Base-by-base conservation (phyloP, 805 yeast genomes). In the Wickerhamiella brachini region DNA sequence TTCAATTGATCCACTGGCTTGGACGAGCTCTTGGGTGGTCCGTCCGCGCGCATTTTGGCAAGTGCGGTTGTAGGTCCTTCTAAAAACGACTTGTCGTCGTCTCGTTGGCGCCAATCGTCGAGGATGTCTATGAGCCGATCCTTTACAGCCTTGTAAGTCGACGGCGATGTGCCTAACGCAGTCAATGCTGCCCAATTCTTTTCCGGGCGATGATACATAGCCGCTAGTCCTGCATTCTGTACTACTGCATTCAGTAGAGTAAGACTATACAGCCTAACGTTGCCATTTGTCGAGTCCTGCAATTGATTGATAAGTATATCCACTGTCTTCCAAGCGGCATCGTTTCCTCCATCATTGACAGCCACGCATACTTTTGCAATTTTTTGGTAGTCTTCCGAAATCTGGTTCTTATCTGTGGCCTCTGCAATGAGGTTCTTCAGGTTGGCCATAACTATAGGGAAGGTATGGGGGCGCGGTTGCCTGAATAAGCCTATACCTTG, bases 221-320 rank as follows among this genome's bases (percentile, higher is more conserved):
- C 73, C 62, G 79, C 72, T 12, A 86, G 77, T 2, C 89, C 89
- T 64, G 90, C 83, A 63, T 83, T 84, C 62, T 83, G 87, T 2
- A 87, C 85, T 26, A 84, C 59, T 5, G 87, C 77, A 26, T 75
- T 73, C 20, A 81, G 59, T 44, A 71, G 61, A 9, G 72, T 68
- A 48, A 84, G 60, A 0, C 83, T 66, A 60, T 85, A 72, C 48
- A 84, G 64, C 42, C 81, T 75, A 2, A 80, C 79, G 62, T 83
- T 84, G 20, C 85, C 89, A 59, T 80, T 81, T 24, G 49, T 46
- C 69, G 66, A 38, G 71, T 70, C 24, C 17, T 66, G 66, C 23
- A 83, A 66, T 49, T 83, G 72, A 38, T 69, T 66, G 52, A 70
- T 68, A 17, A 83, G 63, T 1, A 76, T 63, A 21, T 65, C 59